phyloP scores from a whole-genome alignment of 208 protist species.

The Phytomonas francai region DNA sequence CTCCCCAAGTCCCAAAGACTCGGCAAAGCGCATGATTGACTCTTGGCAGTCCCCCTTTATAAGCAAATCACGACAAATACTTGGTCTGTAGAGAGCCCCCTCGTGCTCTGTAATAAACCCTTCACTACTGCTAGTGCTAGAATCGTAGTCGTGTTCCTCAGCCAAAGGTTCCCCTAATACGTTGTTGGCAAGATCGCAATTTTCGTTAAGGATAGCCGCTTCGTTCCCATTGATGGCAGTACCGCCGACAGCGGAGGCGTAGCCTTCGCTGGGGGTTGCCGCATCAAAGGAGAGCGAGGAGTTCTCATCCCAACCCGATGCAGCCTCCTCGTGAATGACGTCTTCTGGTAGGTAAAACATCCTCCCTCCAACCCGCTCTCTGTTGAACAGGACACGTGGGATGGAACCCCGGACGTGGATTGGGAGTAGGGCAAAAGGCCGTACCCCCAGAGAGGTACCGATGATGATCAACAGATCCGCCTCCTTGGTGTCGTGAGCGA shows the following conservation, averaged over 20 bases:
- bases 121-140: conserved; percentile 38
- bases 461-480: conserved; percentile 92
- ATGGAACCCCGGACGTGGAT: conserved; percentile 32
- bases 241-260: neutral
- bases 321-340: neutral
- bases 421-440: conserved; percentile 88
- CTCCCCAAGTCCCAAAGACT: conserved; percentile 34
- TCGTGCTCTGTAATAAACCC: conserved; percentile 34
- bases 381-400: conserved; percentile 91
- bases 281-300: neutral
- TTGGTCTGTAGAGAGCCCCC: conserved; percentile 19
- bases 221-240: neutral
- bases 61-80: conserved; percentile 50
- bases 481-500: conserved; percentile 54
- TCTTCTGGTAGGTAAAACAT: conserved; percentile 74
- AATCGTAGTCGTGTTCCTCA: conserved; percentile 4
- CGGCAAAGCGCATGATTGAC: conserved; percentile 31
- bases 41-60: conserved; percentile 76
- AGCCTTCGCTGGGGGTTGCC: neutral
- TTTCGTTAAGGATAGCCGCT: neutral
- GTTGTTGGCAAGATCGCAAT: conserved; percentile 1
- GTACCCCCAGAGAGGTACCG: conserved; percentile 93
- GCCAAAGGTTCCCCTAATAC: neutral
- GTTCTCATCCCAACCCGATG: neutral
- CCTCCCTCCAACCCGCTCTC: conserved; percentile 54